Conservation (phyloP, 164 flowering plant genomes). For the Litsea cubeba region DNA sequence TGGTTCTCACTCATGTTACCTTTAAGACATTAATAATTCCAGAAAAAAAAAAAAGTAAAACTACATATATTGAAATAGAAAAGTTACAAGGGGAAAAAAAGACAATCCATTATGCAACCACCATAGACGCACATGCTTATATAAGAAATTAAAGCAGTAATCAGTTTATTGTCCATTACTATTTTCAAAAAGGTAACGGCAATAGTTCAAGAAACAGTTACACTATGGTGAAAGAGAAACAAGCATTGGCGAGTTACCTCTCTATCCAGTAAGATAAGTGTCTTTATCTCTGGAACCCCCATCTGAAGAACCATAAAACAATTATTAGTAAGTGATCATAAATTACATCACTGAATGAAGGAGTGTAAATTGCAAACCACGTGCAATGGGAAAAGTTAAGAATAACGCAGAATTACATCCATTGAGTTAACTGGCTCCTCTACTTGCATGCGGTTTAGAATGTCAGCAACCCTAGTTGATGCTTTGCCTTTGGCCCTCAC, state of each 20-base stretch:
- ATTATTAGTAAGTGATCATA: constrained; percentile 4
- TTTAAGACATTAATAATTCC: too few species aligned
- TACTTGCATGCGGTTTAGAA: constrained; percentile 72
- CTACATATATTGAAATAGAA: neutral
- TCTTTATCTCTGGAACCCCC: constrained; percentile 74
- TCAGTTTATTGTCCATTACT: neutral
- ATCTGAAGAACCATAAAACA: constrained; percentile 39
- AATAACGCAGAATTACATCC: constrained; percentile 46
- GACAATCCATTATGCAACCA: neutral
- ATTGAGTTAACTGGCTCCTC: constrained; percentile 78
- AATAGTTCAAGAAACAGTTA: neutral
- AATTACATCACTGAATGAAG: neutral
- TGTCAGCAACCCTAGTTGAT: constrained; percentile 82
- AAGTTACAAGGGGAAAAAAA: neutral
- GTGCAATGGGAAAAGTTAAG: neutral
- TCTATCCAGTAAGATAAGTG: constrained; percentile 81
- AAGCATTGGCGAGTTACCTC: constrained; percentile 46
- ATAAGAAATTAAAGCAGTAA: neutral
- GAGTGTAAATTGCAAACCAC: neutral
- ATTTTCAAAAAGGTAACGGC: neutral
- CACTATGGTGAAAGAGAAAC: neutral
- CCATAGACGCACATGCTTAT: neutral
- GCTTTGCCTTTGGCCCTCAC: constrained; percentile 94
- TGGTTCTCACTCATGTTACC: too few species aligned
- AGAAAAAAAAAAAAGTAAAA: neutral